phyloP scores from a whole-genome alignment of 169 alveolate genomes.

The Plasmodium blacklocki region DNA sequence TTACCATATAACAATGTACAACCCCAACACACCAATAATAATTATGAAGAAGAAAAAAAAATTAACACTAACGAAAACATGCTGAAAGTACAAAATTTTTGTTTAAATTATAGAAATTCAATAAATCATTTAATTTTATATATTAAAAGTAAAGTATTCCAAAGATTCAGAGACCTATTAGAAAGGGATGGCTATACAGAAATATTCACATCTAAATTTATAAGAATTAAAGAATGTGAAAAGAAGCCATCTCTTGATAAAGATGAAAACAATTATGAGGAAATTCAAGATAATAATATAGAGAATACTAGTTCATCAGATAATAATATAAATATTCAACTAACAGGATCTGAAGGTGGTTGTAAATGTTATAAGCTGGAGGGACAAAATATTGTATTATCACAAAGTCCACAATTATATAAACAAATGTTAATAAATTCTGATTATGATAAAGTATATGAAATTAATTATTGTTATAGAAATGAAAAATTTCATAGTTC shows the following conservation, averaged over 20 bases:
- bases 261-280: not conserved
- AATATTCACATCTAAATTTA: constrained; percentile 30
- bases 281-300: not conserved
- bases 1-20: too few species aligned
- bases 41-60: not conserved
- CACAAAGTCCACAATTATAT: constrained; percentile 63
- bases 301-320: not conserved
- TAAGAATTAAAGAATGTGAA: not conserved
- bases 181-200: constrained; percentile 27
- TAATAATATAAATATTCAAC: not conserved
- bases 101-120: constrained; percentile 24
- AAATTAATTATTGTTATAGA: constrained; percentile 50
- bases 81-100: constrained; percentile 2
- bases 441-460: constrained; percentile 31
- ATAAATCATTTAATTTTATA: constrained; percentile 26
- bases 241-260: not conserved
- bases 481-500: constrained; percentile 52
- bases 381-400: constrained; percentile 24
- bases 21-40: not conserved
- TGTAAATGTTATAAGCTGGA: constrained; percentile 25
- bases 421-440: constrained; percentile 53
- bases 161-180: constrained; percentile 4
- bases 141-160: constrained; percentile 11
- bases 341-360: constrained; percentile 57
- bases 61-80: constrained; percentile 3